These are phyloP conservation scores for Rhodotorula mucilaginosa DNA, from an alignment of 1,284 basidiomycete species.

Conservation along the genomic window DNA sequence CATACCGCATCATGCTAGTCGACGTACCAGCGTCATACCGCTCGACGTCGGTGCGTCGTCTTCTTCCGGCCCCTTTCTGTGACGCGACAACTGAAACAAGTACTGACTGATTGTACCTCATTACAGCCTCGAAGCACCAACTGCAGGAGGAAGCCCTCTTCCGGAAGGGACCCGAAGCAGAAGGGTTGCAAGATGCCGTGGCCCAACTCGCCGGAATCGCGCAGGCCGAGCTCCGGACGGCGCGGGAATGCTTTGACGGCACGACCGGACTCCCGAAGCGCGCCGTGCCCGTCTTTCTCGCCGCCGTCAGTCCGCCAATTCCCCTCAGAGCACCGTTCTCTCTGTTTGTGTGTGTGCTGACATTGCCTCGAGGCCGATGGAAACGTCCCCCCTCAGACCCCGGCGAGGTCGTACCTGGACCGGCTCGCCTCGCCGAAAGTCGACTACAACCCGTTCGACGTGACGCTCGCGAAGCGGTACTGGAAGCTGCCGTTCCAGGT, in stretches of 20 bases:
- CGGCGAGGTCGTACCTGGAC: slow-evolving; percentile 68
- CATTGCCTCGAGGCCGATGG: not conserved
- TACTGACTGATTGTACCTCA: not conserved
- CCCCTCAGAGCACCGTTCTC: not conserved
- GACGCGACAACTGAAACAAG: too few relatives aligned
- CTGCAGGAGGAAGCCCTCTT: slow-evolving; percentile 36
- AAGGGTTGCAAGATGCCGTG: slow-evolving; percentile 34
- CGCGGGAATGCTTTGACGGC: slow-evolving; percentile 33
- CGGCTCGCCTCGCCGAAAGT: slow-evolving; percentile 63
- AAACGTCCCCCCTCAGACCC: slow-evolving; percentile 43
- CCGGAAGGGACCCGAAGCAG: slow-evolving; percentile 27
- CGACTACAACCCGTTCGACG: slow-evolving; percentile 80
- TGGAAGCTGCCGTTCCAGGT: slow-evolving; percentile 85
- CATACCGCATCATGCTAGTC: slow-evolving; percentile 40
- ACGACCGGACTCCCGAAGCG: slow-evolving; percentile 34
- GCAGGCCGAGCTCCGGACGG: slow-evolving; percentile 35
- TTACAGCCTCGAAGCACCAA: slow-evolving; percentile 25
- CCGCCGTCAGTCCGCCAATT: slow-evolving; percentile 18
- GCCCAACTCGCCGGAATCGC: slow-evolving; percentile 40
- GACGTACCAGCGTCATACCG: slow-evolving; percentile 40
- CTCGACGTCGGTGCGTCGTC: slow-evolving; percentile 34
- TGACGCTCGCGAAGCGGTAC: slow-evolving; percentile 66
- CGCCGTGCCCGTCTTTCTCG: slow-evolving; percentile 31
- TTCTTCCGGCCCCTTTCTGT: not conserved
- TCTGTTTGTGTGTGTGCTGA: not conserved